Percentiles rank a stretch among this genome's conserved stretches.
These are phyloP conservation scores for Arabidopsis thaliana DNA, from an alignment of 345 rosid genomes.

Conservation along the genomic window TAIR10.1 NC_003076.8:26555001-26555500, in stretches of 20 bases:
- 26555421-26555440: background rate
- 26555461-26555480: background rate
- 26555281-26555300: background rate
- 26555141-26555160: conserved; percentile 89
- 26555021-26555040: background rate
- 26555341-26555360: conserved; percentile 83
- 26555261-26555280: background rate
- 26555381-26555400: conserved; percentile 62
- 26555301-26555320: conserved; percentile 77
- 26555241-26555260: too few relatives aligned
- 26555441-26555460: background rate
- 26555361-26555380: conserved; percentile 62
- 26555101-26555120: conserved; percentile 81
- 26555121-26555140: conserved; percentile 96
- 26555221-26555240: conserved; percentile 41
- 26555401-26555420: conserved; percentile 40
- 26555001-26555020: conserved; percentile 79
- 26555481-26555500: background rate
- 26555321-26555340: conserved; percentile 81
- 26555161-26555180: conserved; percentile 81
- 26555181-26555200: conserved; percentile 89
- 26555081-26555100: background rate
- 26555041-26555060: background rate
- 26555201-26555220: conserved; percentile 89
- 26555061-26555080: background rate